phyloP scores from a whole-genome alignment of 371 early-diverging fungal genomes.

The Synchytrium microbalum region DNA sequence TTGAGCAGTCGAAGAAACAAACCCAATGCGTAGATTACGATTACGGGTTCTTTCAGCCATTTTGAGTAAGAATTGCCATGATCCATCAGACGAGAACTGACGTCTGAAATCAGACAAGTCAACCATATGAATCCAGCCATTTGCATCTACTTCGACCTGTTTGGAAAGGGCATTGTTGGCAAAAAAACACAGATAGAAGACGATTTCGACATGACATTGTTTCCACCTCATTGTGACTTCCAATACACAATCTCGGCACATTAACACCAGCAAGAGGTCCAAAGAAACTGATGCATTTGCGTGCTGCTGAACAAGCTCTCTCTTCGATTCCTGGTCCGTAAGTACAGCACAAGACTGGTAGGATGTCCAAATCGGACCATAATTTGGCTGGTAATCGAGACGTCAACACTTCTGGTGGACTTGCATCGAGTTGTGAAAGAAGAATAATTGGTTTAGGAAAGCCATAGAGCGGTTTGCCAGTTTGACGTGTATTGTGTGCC shows the following conservation, averaged over 20 bases:
- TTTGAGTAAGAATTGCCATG: constrained; percentile 49
- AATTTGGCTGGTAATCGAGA: constrained; percentile 44
- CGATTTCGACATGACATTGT: too few species aligned
- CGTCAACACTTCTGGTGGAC: neutral
- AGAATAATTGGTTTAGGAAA: too few species aligned
- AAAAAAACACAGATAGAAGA: constrained; percentile 15
- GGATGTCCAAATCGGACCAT: constrained; percentile 69
- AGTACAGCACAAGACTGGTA: constrained; percentile 57
- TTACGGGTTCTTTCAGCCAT: constrained; percentile 42
- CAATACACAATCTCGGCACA: too few species aligned
- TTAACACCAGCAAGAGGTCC: too few species aligned
- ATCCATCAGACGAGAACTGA: constrained; percentile 45
- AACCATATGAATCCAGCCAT: neutral
- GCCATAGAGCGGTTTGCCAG: too few species aligned
- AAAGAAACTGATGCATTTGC: constrained; percentile 64
- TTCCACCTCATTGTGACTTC: too few species aligned
- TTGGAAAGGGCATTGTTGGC: constrained; percentile 1
- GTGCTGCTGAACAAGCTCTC: constrained; percentile 61
- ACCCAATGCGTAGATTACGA: constrained; percentile 52
- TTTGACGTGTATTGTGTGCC: too few species aligned
- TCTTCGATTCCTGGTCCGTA: constrained; percentile 56
- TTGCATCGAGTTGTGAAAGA: too few species aligned
- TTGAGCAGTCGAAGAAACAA: constrained; percentile 79
- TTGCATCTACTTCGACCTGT: neutral
- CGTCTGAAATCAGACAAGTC: too few species aligned